Evolutionary conservation across 2,329 filamentous ascomycete species (phyloP), one percentile per base, ranked within the genome.

Genomic region (Ceratocystis lukuohia): DNA sequence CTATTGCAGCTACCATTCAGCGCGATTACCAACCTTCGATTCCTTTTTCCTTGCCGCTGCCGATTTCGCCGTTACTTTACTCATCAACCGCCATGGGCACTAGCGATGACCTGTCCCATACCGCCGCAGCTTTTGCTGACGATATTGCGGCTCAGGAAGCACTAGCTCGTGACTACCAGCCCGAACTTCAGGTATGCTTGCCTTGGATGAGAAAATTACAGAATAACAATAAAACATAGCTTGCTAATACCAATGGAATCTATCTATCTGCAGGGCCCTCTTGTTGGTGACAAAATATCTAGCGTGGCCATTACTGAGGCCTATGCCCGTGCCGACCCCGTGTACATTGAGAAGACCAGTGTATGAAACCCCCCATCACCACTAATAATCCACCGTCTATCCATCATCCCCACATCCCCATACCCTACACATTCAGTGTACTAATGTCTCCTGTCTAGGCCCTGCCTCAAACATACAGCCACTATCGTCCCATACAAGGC

Each of bases 401-500:
- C 4, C 3, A 33, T 33, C 30, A 33, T 4, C 5, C 28, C 17
- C 30, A 2, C 6, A 7, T 33, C 30, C 30, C 30, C 30, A 33
- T 33, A 7, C n/a, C 41, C 41, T 28, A 12, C 12, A 12, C 61
- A 50, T 17, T 30, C 41, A 10, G 41, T 22, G 8, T 44, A 10
- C 50, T 44, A 59, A 45, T 33, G 46, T 12, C 20, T 44, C 28
- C 22, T 65, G 3, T 41, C n/a, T 44, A 96, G 91, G 82, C 86
- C 22, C 82, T 99, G 65, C 88, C 91, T 5, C 82, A 87, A 71
- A 90, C 88, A 66, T 96, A 96, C 75, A 89, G 90, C 22, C 87
- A 91, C 74, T 96, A 93, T 74, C 89, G 94, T 66, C 87, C 87
- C 10, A 85, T 96, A 74, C 87, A 88, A 75, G 93, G 94, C 65